These are phyloP conservation scores for Hypomyces perniciosus DNA, from an alignment of 2,329 filamentous ascomycete species.

Conservation along the genomic window DNA sequence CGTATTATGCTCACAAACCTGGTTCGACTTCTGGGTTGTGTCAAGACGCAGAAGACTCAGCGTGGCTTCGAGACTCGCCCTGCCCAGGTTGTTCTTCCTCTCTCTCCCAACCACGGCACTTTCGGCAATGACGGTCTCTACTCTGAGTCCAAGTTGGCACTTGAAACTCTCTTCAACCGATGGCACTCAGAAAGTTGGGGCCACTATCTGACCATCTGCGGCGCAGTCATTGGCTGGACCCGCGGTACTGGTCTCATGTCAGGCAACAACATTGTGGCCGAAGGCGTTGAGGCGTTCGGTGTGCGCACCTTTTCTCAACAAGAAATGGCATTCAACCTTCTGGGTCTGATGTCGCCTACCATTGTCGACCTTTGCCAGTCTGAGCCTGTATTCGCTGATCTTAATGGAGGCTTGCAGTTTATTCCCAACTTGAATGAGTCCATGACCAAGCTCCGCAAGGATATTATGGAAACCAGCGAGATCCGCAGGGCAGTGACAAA, in stretches of 20 bases:
- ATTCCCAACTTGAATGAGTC: slow-evolving; percentile 90
- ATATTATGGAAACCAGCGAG: slow-evolving; percentile 92
- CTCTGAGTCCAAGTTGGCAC: slow-evolving; percentile 92
- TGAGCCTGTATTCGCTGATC: slow-evolving; percentile 92
- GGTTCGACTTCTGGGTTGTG: slow-evolving; percentile 77
- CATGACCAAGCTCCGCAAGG: slow-evolving; percentile 89
- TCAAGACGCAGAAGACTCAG: slow-evolving; percentile 85
- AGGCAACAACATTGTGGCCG: slow-evolving; percentile 94
- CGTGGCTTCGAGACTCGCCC: slow-evolving; percentile 91
- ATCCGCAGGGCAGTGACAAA: slow-evolving; percentile 90
- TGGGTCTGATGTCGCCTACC: slow-evolving; percentile 89
- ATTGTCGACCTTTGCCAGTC: slow-evolving; percentile 94
- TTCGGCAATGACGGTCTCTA: slow-evolving; percentile 98
- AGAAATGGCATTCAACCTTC: slow-evolving; percentile 98
- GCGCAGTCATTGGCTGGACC: slow-evolving; percentile 98
- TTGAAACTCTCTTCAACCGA: slow-evolving; percentile 96
- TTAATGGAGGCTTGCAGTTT: slow-evolving; percentile 97
- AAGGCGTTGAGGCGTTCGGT: slow-evolving; percentile 92
- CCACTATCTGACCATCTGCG: slow-evolving; percentile 96
- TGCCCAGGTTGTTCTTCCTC: slow-evolving; percentile 89
- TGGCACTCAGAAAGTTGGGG: slow-evolving; percentile 98
- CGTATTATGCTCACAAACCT: slow-evolving; percentile 99
- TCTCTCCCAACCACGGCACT: slow-evolving; percentile 97
- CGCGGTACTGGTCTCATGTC: slow-evolving; percentile 97
- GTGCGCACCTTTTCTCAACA: slow-evolving; percentile 98